Base-by-base conservation (phyloP, 495 filamentous ascomycete species). In the Entonaema liquescens region DNA sequence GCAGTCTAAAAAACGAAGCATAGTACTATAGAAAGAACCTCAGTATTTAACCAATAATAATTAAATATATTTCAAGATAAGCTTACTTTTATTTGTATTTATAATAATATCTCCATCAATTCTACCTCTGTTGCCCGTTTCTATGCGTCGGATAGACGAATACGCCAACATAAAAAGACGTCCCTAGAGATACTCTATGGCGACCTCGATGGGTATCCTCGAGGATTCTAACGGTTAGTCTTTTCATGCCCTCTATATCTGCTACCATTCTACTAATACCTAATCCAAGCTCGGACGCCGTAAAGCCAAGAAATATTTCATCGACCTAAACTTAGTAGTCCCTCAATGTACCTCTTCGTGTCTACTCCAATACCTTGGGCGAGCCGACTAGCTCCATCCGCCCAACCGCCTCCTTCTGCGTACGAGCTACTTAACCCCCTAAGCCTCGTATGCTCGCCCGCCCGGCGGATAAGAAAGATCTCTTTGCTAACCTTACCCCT, bases 331-430 rank as follows among this genome's bases (percentile, higher is more conserved):
- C 87, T 93, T 69, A 97, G 79, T 62, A 97, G 77, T 12, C 88
- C 89, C 74, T 97, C 94, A 65, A 97, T 91, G 81, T 97, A 97
- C 73, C 87, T 87, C 77, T 90, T 85, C 42, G 93, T 92, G 86
- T 97, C 93, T 63, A 97, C 84, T 0, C 94, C 94, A 70, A 97
- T 90, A 3, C 94, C 94, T 78, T 95, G 92, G n/a, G 89, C 90
- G 62, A 96, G 75, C 62, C 87, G 86, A 26, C 83, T 85, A 0
- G 91, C 87, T 11, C 87, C 87, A 62, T 88, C 89, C 28, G 88
- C 76, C 82, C 84, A 82, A 68, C 84, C 70, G 49, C 81, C 74
- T 7, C 66, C 84, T 68, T 76, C 77, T 29, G 75, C 75, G 63
- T 80, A 77, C 19, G 84, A 79, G 63, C 77, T 75, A 58, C 83